Evolutionary conservation across 352 stramenopile species (phyloP).

Genomic region (Globisporangium orthogonon): DNA sequence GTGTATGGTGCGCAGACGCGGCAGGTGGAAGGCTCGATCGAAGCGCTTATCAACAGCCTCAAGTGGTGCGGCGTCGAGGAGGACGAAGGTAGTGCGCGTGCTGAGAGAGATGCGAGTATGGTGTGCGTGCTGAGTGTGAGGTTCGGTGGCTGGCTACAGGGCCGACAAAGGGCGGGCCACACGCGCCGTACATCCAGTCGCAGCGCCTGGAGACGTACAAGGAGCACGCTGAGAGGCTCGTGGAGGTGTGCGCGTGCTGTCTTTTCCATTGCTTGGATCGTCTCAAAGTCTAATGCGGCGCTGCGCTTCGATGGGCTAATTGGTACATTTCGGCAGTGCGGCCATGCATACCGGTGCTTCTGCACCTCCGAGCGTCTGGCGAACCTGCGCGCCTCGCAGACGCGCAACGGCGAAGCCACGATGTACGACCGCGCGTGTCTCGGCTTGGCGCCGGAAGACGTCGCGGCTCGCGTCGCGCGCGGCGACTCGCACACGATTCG

Average conservation of each 20-base stretch:
- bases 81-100: conserved; percentile 85
- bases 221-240: conserved; percentile 83
- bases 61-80: conserved; percentile 95
- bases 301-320: too few species aligned
- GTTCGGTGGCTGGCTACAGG: conserved; percentile 25
- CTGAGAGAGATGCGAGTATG: neutral
- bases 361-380: conserved; percentile 94
- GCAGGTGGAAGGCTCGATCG: conserved; percentile 78
- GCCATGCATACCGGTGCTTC: conserved; percentile 97
- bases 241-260: conserved; percentile 41
- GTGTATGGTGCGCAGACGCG: conserved; percentile 40
- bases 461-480: conserved; percentile 83
- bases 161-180: conserved; percentile 83
- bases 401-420: conserved; percentile 86
- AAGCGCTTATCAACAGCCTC: conserved; percentile 84
- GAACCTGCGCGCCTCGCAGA: conserved; percentile 86
- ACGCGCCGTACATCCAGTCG: conserved; percentile 96
- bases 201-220: conserved; percentile 94
- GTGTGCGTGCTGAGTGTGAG: neutral
- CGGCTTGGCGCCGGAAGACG: conserved; percentile 84
- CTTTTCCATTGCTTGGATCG: too few species aligned
- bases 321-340: conserved; percentile 29
- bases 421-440: conserved; percentile 98
- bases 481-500: conserved; percentile 91
- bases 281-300: neutral